Evolutionary conservation across 31 red algal genomes (phyloP), one percentile per base, ranked within the genome.

Genomic region (Endocladia muricata): DNA sequence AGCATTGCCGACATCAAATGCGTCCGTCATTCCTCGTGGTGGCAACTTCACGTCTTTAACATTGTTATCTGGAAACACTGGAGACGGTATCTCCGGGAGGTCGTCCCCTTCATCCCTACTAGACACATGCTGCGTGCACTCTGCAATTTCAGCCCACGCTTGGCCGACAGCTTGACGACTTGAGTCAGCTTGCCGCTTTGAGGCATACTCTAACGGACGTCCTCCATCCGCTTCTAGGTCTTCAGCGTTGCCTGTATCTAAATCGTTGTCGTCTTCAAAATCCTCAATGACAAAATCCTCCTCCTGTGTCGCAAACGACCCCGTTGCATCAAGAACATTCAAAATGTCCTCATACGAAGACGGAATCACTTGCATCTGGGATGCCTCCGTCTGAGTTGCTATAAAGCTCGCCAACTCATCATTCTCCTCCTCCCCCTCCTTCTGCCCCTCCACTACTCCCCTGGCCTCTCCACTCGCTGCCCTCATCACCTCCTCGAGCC

Each of bases 91-190:
- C n/a, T n/a, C n/a, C n/a, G n/a, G n/a, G n/a, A n/a, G n/a, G n/a
- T n/a, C n/a, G 44, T 67, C 61, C 3, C 23, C 61, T 4, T 67
- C 61, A 67, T 32, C 61, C 6, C 30, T 58, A 22, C 32, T 33
- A 31, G 67, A 74, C 34, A 44, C 56, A 65, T 58, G 66, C 41
- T 83, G 79, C n/a, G 79, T 83, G 67, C 79, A 83, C 13, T 47
- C 79, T 37, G 79, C 79, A 64, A 83, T 74, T 35, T 83, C 79
- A 2, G 38, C 44, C 79, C 79, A 83, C 2, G 66, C 67, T 64
- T 35, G 57, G 60, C 68, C 9, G 17, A 79, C 48, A 49, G 11
- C 44, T n/a, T n/a, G n/a, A n/a, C n/a, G n/a, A n/a, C n/a, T n/a
- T n/a, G n/a, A n/a, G n/a, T n/a, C n/a, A n/a, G n/a, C n/a, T n/a